Evolutionary conservation across 2,329 filamentous ascomycete genomes (phyloP), one percentile per base, ranked within the genome.

Genomic region (Penicillium sp.): DNA sequence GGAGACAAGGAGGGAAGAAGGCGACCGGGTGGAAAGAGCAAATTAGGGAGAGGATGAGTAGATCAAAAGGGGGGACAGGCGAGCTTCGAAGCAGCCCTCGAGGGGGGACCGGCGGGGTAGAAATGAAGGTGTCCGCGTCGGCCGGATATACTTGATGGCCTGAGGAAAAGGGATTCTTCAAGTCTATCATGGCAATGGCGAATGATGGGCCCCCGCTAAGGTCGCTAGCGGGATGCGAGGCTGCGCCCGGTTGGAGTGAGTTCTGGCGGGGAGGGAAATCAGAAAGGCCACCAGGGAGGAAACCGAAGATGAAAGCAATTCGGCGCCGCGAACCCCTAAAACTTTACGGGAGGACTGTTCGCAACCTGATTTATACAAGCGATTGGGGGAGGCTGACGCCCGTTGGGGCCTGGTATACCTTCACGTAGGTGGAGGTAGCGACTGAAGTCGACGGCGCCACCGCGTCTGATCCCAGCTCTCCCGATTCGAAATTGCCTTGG

Each of bases 281-380:
- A 13, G n/a, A 20, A 41, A 36, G 20, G 26, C 9, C 20, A 27
- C 36, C n/a, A 25, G 33, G 17, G n/a, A 32, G 16, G 19, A 32
- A 29, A 11, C 10, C 4, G 11, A 11, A 30, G 29, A 21, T 19
- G 25, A n/a, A 31, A 41, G 32, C 23, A 6, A 27, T 17, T 27
- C 14, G 21, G 33, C 4, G 26, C 14, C 13, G 21, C 33, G 15
- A 33, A 38, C 25, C 31, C 43, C 39, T 37, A 44, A 33, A 31
- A 25, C 7, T 21, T 21, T 23, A 23, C 4, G 9, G 33, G 33
- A 11, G 28, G 37, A 40, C 42, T 35, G 30, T 33, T 35, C 39
- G 37, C 30, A 45, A 45, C 41, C 21, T 48, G 34, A 30, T 25
- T 37, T 32, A 42, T 36, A 41, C 45, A 46, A 56, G 56, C 51